Evolutionary conservation across 495 filamentous ascomycete genomes (phyloP).

Genomic region (Aspergillus bridgeri): DNA sequence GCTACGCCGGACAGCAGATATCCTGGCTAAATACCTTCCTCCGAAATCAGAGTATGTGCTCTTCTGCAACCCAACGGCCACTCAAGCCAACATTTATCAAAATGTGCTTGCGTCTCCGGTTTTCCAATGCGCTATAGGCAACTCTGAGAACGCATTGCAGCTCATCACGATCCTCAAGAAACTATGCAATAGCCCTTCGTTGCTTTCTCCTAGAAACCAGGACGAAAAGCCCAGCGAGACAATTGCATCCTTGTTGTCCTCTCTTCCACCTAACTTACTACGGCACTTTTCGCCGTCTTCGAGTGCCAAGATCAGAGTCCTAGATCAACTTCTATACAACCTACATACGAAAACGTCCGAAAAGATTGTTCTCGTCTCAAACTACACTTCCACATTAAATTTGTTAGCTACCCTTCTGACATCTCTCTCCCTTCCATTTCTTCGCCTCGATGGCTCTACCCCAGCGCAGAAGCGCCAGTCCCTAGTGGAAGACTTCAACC

Average conservation of each 20-base stretch:
- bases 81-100: slow-evolving; percentile 68
- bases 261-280: slow-evolving; percentile 56
- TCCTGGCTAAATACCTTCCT: slow-evolving; percentile 68
- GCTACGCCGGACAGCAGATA: slow-evolving; percentile 71
- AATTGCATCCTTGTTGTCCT: slow-evolving; percentile 49
- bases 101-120: slow-evolving; percentile 65
- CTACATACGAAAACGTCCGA: slow-evolving; percentile 61
- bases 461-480: slow-evolving; percentile 66
- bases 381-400: slow-evolving; percentile 76
- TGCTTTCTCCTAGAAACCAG: slow-evolving; percentile 50
- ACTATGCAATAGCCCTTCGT: slow-evolving; percentile 73
- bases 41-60: slow-evolving; percentile 77
- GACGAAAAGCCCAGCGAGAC: slow-evolving; percentile 37
- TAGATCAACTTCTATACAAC: slow-evolving; percentile 64
- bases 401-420: slow-evolving; percentile 63
- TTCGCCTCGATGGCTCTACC: slow-evolving; percentile 72
- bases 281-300: slow-evolving; percentile 54
- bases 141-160: slow-evolving; percentile 64
- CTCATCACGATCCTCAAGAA: slow-evolving; percentile 81
- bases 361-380: slow-evolving; percentile 78
- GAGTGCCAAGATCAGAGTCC: slow-evolving; percentile 68
- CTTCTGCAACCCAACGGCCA: slow-evolving; percentile 67
- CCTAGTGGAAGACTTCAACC: slow-evolving; percentile 77
- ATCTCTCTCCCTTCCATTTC: slow-evolving; percentile 60
- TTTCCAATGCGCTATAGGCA: slow-evolving; percentile 63